These are phyloP conservation scores for Aspergillus nidulans DNA, from an alignment of 495 filamentous ascomycete genomes.

Conservation along the genomic window DNA sequence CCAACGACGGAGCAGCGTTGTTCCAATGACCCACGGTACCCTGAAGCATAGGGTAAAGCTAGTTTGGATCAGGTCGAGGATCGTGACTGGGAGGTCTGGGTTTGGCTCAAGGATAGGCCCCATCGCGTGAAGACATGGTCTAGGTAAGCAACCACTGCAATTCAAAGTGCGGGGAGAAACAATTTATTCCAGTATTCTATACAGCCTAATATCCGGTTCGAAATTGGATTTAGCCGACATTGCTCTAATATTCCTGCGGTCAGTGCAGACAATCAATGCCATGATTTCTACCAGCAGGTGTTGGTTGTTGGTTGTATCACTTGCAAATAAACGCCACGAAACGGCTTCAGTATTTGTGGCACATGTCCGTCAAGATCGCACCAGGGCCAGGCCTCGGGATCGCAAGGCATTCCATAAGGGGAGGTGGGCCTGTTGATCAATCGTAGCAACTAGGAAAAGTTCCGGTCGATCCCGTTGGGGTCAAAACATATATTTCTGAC, in stretches of 20 bases:
- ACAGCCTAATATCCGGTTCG: background rate
- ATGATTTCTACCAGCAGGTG: too few species aligned
- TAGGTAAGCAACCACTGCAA: background rate
- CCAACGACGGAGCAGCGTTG: slow-evolving; percentile 14
- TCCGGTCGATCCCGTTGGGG: background rate
- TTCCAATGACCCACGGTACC: slow-evolving; percentile 11
- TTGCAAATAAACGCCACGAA: too few species aligned
- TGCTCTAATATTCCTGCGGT: too few species aligned
- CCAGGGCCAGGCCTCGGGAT: background rate
- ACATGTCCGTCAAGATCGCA: background rate
- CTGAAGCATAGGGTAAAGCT: slow-evolving; percentile 9
- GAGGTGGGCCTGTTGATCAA: background rate
- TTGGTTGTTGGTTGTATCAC: too few species aligned
- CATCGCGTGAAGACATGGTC: background rate
- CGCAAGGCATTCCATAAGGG: background rate
- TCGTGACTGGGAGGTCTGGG: slow-evolving; percentile 1
- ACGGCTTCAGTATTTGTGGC: too few species aligned
- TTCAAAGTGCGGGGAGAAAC: background rate
- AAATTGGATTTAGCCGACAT: background rate
- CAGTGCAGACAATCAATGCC: too few species aligned
- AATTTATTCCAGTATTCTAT: background rate
- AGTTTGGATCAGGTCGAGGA: slow-evolving; percentile 4
- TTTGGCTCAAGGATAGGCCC: slow-evolving; percentile 11
- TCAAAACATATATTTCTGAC: background rate
- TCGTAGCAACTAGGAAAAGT: background rate